phyloP scores from a whole-genome alignment of 495 filamentous ascomycete species.

The Penicillium roqueforti region DNA sequence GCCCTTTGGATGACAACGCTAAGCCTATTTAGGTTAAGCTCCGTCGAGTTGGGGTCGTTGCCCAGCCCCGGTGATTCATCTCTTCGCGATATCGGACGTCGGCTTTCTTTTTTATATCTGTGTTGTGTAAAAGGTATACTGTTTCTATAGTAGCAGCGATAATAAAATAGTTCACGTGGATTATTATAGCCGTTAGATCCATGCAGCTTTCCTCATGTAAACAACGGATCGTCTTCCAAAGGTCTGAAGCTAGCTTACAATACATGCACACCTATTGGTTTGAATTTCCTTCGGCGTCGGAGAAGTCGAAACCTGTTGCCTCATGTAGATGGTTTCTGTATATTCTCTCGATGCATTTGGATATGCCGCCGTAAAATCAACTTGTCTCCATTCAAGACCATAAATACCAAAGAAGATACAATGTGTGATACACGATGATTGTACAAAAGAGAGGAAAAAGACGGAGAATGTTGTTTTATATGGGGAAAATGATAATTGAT shows the following conservation, averaged over 20 bases:
- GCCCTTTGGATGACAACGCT: conserved; percentile 39
- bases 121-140: not conserved
- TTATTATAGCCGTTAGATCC: no score
- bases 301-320: not conserved
- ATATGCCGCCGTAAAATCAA: not conserved
- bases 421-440: no score
- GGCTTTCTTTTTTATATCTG: not conserved
- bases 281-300: not conserved
- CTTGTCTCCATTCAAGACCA: not conserved
- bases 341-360: not conserved
- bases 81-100: conserved; percentile 18
- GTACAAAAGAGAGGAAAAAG: no score
- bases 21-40: conserved; percentile 24
- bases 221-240: no score
- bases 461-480: no score
- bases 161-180: no score
- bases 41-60: not conserved
- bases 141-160: no score
- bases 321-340: not conserved
- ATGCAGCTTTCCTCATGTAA: no score
- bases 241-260: no score
- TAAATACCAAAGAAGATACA: no score
- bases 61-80: conserved; percentile 14
- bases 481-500: no score
- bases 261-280: not conserved